Evolutionary conservation across 164 flowering plant species (phyloP).

Genomic region (Liriodendron chinense): DNA sequence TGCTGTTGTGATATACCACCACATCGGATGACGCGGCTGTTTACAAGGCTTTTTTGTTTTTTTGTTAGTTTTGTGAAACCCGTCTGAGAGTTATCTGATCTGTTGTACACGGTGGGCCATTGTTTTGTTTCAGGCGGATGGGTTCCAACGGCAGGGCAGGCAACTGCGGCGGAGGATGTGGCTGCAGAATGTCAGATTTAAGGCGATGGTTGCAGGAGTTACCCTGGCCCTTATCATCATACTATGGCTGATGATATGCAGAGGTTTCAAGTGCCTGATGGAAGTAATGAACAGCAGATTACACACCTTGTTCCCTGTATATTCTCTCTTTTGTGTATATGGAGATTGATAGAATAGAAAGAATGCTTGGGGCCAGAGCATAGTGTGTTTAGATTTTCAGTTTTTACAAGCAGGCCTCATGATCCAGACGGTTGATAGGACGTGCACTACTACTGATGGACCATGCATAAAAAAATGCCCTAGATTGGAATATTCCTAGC

Average conservation of each 20-base stretch:
- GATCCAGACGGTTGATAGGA: not conserved
- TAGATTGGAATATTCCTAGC: too few species aligned
- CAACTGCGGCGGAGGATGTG: constrained; percentile 91
- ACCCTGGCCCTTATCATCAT: constrained; percentile 50
- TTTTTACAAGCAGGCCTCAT: not conserved
- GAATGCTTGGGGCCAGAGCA: not conserved
- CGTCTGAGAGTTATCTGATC: not conserved
- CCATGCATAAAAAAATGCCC: too few species aligned
- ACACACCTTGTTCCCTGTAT: not conserved
- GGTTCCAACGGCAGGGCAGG: constrained; percentile 98
- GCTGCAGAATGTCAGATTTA: constrained; percentile 82
- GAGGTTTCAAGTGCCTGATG: constrained; percentile 67
- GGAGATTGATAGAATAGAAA: not conserved
- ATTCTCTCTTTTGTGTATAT: not conserved
- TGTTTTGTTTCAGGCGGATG: constrained; percentile 64
- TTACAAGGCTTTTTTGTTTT: too few species aligned
- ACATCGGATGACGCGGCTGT: too few species aligned
- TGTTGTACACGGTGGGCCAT: not conserved
- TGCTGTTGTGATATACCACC: too few species aligned
- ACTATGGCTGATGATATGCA: constrained; percentile 57
- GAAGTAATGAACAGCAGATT: not conserved
- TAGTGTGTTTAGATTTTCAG: not conserved
- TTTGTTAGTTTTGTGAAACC: too few species aligned
- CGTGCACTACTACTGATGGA: too few species aligned
- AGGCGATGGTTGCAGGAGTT: constrained; percentile 68